Percentiles rank a stretch among this genome's conserved stretches.
Evolutionary conservation across 2,329 filamentous ascomycete genomes (phyloP).

Genomic region (Ophiocordyceps camponoti-floridani): DNA sequence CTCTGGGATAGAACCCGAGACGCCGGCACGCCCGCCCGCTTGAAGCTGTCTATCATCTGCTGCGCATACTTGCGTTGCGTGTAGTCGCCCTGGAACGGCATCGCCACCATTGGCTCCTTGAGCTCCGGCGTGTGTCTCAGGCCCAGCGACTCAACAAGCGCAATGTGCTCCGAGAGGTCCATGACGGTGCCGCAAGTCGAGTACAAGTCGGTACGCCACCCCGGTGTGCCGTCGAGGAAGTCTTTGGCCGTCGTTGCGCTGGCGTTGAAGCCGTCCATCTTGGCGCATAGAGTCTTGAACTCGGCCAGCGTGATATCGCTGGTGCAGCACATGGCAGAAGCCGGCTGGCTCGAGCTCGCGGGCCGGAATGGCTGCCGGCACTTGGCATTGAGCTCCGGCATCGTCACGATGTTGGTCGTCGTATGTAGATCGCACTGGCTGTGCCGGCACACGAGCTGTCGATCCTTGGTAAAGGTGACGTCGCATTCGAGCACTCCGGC

Average conservation of each 20-base stretch:
- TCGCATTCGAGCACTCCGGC: constrained; percentile 51
- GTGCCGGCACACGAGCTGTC: constrained; percentile 49
- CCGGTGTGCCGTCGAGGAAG: constrained; percentile 39
- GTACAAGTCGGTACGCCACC: constrained; percentile 49
- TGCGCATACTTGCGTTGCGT: constrained; percentile 47
- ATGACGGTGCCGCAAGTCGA: constrained; percentile 43
- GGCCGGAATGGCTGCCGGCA: constrained; percentile 45
- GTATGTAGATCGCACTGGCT: constrained; percentile 50
- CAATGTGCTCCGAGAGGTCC: constrained; percentile 43
- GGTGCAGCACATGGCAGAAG: constrained; percentile 51
- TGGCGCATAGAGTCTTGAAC: constrained; percentile 49
- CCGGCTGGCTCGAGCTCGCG: constrained; percentile 27
- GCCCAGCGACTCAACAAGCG: constrained; percentile 35
- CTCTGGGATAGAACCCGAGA: constrained; percentile 43
- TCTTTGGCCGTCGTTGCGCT: constrained; percentile 37
- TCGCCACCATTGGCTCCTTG: constrained; percentile 49
- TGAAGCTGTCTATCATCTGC: constrained; percentile 45
- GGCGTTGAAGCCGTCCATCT: constrained; percentile 48
- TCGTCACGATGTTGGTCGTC: constrained; percentile 47
- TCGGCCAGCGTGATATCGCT: constrained; percentile 51
- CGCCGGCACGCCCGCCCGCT: constrained; percentile 30
- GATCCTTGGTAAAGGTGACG: constrained; percentile 47
- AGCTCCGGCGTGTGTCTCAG: constrained; percentile 49
- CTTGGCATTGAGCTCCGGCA: constrained; percentile 44
- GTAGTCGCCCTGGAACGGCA: constrained; percentile 48